Percentiles rank a stretch among this genome's conserved stretches.
These are phyloP conservation scores for Sherardia arvensis DNA, from an alignment of 257 asterid genomes.

Conservation along the genomic window DNA sequence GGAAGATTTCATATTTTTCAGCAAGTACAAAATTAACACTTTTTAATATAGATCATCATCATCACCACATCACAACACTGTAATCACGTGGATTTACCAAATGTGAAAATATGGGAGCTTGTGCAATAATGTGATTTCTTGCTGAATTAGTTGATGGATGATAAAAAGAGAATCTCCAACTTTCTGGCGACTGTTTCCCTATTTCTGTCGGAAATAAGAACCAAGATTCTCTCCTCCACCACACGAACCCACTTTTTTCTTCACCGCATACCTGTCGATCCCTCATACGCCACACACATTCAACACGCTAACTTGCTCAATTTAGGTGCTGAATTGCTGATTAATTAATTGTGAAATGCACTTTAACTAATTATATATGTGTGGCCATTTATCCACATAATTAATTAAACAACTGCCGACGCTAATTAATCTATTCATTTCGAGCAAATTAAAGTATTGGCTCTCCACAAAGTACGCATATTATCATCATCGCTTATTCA, in stretches of 20 bases:
- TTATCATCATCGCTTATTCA: background rate
- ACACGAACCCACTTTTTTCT: background rate
- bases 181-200: background rate
- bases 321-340: too few species aligned
- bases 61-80: too few species aligned
- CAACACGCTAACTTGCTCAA: background rate
- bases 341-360: too few species aligned
- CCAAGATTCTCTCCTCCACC: background rate
- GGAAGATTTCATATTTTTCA: too few species aligned
- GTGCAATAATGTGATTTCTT: background rate
- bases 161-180: constrained; percentile 7
- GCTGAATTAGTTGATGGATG: background rate
- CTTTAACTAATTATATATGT: too few species aligned
- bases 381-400: background rate
- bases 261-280: background rate
- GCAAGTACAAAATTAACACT: too few species aligned
- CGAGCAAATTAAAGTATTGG: background rate
- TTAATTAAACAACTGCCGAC: background rate
- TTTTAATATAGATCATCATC: too few species aligned
- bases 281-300: background rate
- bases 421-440: background rate
- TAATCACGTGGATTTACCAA: too few species aligned
- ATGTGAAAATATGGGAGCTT: too few species aligned
- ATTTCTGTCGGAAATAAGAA: background rate
- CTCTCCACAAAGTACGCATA: background rate